Base-by-base conservation (phyloP, 306 rosid species). In the Quercus ilex region DNA sequence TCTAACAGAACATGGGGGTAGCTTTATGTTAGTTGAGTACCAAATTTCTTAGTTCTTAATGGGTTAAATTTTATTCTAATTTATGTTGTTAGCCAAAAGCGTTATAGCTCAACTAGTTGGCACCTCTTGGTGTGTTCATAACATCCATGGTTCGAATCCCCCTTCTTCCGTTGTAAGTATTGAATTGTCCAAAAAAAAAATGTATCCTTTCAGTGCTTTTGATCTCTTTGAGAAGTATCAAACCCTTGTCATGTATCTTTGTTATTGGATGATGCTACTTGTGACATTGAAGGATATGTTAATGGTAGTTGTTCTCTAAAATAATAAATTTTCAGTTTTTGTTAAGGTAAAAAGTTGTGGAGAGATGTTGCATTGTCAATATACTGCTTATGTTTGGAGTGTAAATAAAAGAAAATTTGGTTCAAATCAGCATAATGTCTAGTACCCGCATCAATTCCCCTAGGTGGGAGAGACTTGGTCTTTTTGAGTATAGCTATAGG, bases 101-200 rank as follows among this genome's bases (percentile, higher is more conserved):
- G 3, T 41, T 41, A 1, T 41, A 41, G 11, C 46, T 41, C 46
- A 41, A 41, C 0, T 41, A 41, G 11, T 41, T 41, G 46, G 11
- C 46, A 41, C 46, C 11, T 41, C 46, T 8, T 41, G 46, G 11
- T 41, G 46, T 41, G 46, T 41, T 11, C 46, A 0, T 41, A 11
- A 38, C 11, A 8, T 41, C 46, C 46, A 41, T 0, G 46, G 11
- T 41, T 8, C 3, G 2, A 41, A 41, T 41, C 0, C 46, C 1
- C 46, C 3, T 1, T 41, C 11, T 1, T 41, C 11, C 0, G 0
- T 2, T 41, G 11, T 41, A 41, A 41, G 0, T 8, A 38, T 38
- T 38, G 46, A 38, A 38, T 38, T 38, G 7, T 38, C 46, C 2
- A 1, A 28, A 28, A 28, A 28, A 28, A 26, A 6, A 35, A 26